These are phyloP conservation scores for Heliamphora pulchella DNA, from an alignment of 179 eudicot species.

Conservation along the genomic window DNA sequence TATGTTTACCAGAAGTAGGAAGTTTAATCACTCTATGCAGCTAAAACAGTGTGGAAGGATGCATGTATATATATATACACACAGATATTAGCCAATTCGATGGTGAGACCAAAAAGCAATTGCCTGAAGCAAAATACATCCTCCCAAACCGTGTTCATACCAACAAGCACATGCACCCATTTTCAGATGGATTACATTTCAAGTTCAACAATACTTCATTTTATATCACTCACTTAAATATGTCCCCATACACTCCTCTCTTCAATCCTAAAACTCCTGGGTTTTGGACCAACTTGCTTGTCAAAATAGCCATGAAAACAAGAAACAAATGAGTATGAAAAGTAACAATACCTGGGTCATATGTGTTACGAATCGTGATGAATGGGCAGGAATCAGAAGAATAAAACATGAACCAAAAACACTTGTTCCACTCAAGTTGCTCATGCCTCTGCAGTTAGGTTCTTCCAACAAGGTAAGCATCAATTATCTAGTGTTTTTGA, in stretches of 20 bases:
- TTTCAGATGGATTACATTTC: background rate
- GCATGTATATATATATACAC: background rate
- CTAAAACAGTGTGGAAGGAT: background rate
- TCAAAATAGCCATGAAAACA: background rate
- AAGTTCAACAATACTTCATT: background rate
- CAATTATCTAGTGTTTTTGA: background rate
- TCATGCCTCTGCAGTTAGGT: background rate
- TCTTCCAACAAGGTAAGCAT: background rate
- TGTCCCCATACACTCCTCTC: background rate
- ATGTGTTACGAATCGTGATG: slow-evolving; percentile 11
- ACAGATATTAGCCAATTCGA: background rate
- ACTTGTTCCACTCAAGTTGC: slow-evolving; percentile 6
- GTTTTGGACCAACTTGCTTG: background rate
- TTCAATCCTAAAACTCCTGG: background rate
- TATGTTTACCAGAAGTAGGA: background rate
- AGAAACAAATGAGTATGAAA: slow-evolving; percentile 5
- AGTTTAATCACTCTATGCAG: no score
- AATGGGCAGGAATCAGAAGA: slow-evolving; percentile 8
- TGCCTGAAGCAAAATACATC: background rate
- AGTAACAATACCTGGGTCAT: background rate
- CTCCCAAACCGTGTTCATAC: background rate
- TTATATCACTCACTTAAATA: no score
- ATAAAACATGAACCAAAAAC: slow-evolving; percentile 15
- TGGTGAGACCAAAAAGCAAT: slow-evolving; percentile 3
- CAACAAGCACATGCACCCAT: background rate